Base-by-base conservation (phyloP, 148 eudicot genomes). In the Dianthus caryophyllus region DNA sequence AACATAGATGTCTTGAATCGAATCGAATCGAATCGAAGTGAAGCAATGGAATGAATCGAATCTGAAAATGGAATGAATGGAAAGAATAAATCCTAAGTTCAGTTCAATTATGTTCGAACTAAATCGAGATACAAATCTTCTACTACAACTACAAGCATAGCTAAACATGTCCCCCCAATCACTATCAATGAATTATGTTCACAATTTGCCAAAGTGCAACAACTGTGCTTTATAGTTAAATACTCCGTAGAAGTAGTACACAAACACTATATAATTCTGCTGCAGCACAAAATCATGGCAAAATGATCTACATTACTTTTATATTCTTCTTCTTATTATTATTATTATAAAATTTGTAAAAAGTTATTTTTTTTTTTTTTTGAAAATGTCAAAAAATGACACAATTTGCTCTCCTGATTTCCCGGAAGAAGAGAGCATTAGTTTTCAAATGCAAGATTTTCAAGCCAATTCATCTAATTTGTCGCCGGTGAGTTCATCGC, bases 401-500 rank as follows among this genome's bases (percentile, higher is more conserved):
- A 44, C 13, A 2, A 50, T 66, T 71, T 43, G 13, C 39, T 21
- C 30, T 60, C 71, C 74, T 25, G 18, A 2, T 47, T 70, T 70
- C 25, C 67, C 74, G 2, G 71, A 70, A 56, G 75, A 66, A 30
- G 72, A 71, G 61, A 62, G 36, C 15, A 62, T 68, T 41, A 59
- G 15, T 29, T 33, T 43, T 61, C 39, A 50, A 2, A 21, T 65
- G 46, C 39, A 58, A 12, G 61, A 65, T 24, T 18, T 48, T 15
- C 60, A 50, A 9, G 15, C 18, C 11, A 62, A 17, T 9, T 25
- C 26, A 36, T 55, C 71, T 13, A 54, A 33, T 14, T 46, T 33
- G 66, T 68, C 36, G 22, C 67, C 55, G 26, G 87, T 80, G 27
- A 47, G 59, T 48, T 77, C 82, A 50, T 80, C 88, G 30, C 79